Conservation (phyloP, 2,329 filamentous ascomycete genomes). For the Zymoseptoria ardabiliae region DNA sequence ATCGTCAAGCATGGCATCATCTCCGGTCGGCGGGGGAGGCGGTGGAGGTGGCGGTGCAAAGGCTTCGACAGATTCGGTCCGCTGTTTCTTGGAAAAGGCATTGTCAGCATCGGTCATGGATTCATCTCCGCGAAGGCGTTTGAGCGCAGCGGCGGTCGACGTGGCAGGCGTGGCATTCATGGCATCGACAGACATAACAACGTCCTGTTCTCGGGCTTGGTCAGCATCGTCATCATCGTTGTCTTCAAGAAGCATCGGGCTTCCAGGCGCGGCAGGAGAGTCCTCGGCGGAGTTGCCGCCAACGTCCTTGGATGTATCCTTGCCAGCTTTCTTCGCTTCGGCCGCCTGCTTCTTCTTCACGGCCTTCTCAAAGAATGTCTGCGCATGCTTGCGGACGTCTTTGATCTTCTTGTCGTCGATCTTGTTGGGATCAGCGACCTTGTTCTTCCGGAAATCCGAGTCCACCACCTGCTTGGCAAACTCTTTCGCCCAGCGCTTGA, state of each 20-base stretch:
- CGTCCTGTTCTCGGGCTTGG: slow-evolving; percentile 8
- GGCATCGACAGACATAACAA: slow-evolving; percentile 17
- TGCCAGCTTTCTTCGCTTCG: slow-evolving; percentile 57
- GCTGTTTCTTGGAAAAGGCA: slow-evolving; percentile 24
- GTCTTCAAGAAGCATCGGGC: slow-evolving; percentile 18
- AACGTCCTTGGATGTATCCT: slow-evolving; percentile 29
- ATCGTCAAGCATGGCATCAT: slow-evolving; percentile 3
- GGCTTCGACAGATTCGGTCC: slow-evolving; percentile 21
- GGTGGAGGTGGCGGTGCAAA: slow-evolving; percentile 34
- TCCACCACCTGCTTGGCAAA: slow-evolving; percentile 76
- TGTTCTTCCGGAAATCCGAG: slow-evolving; percentile 82
- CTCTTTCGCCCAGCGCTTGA: slow-evolving; percentile 59
- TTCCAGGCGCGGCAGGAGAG: slow-evolving; percentile 20
- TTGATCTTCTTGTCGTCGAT: slow-evolving; percentile 71
- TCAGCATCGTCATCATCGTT: slow-evolving; percentile 25
- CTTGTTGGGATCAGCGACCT: slow-evolving; percentile 73
- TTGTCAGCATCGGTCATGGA: slow-evolving; percentile 31
- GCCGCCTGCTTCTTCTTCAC: slow-evolving; percentile 65
- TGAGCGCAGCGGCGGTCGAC: slow-evolving; percentile 15
- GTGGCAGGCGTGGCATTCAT: slow-evolving; percentile 19
- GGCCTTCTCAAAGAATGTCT: slow-evolving; percentile 80
- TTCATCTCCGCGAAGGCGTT: slow-evolving; percentile 22
- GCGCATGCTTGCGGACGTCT: slow-evolving; percentile 76
- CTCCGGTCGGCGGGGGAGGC: slow-evolving; percentile 33
- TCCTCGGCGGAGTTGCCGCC: slow-evolving; percentile 22